Base-by-base conservation (phyloP, 305 asterid species). In the Rubia tinctorum region DNA sequence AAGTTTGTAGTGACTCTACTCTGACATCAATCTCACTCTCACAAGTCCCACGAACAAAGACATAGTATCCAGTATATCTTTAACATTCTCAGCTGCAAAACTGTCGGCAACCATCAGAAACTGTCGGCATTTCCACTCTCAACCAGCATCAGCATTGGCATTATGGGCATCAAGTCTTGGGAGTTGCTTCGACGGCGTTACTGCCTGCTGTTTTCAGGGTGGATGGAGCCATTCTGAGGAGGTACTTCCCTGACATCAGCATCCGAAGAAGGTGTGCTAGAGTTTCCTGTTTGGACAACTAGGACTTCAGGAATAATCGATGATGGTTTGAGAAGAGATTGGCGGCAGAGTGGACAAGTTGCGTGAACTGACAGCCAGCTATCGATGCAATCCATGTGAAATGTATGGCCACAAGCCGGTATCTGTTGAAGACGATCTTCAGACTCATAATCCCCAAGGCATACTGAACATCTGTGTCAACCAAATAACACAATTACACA, bases 271-370 rank as follows among this genome's bases (percentile, higher is more conserved):
- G 75, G 20, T 58, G 13, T 51, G 49, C 63, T 37, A 59, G 22
- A 58, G 55, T 71, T 66, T 56, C 67, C 80, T 51, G 22, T 63
- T 12, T 12, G 78, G 61, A 42, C 43, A 67, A 76, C 75, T 20
- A 66, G 43, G 51, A 55, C 68, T 68, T 44, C 51, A 40, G 55
- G 23, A 55, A 5, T 71, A 51, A 20, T 15, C 23, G 58, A 2
- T 30, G 79, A 44, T 56, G 78, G 44, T 67, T 84, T 85, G 66
- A 89, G 85, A 69, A 90, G 87, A 71, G 92, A 90, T 58, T 82
- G 91, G 76, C 98, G 95, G 83, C 98, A 92, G 39, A 92, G 91
- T 39, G 98, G 98, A 62, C 98, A 92, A 7, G 96, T 90, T 7
- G 91, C 82, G 60, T 85, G 96, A 4, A 86, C 75, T 34, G 95